These are phyloP conservation scores for Begonia fuchsioides DNA, from an alignment of 306 rosid species.

Conservation along the genomic window DNA sequence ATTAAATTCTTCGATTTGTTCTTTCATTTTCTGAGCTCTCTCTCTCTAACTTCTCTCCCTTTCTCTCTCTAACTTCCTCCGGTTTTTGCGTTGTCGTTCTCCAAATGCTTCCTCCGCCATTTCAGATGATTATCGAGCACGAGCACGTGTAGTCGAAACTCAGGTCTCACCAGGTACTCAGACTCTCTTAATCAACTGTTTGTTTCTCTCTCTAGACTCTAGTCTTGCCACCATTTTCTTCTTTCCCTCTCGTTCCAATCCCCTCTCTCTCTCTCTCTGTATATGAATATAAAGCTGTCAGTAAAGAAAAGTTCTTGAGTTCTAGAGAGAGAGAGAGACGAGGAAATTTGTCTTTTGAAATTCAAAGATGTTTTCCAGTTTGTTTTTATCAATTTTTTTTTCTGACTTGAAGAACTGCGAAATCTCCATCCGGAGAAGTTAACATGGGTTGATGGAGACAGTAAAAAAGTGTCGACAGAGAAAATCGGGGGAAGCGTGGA, in stretches of 20 bases:
- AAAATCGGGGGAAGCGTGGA: background rate
- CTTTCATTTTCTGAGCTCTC: conserved; percentile 7
- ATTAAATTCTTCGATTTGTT: conserved; percentile 1
- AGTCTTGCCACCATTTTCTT: background rate
- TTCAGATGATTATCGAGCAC: conserved; percentile 59
- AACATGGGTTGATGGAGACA: conserved; percentile 1
- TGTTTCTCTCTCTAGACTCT: conserved; percentile 2
- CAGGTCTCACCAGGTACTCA: conserved; percentile 51
- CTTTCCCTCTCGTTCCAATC: background rate
- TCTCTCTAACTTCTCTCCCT: background rate
- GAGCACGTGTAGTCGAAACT: conserved; percentile 36
- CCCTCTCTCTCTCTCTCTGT: conserved; percentile 3
- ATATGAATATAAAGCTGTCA: background rate
- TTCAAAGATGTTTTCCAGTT: background rate
- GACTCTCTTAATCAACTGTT: conserved; percentile 13
- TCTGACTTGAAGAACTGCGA: background rate
- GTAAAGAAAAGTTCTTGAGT: background rate
- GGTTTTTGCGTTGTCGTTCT: conserved; percentile 21
- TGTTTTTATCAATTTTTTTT: background rate
- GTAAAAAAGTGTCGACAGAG: background rate
- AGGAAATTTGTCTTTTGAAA: too few species aligned
- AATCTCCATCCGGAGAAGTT: too few species aligned
- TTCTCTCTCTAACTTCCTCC: conserved; percentile 10
- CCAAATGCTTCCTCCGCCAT: conserved; percentile 7
- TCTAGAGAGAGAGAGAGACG: background rate